Evolutionary conservation across 2,329 filamentous ascomycete species (phyloP), one percentile per base, ranked within the genome.

Genomic region (Fusarium coicis): DNA sequence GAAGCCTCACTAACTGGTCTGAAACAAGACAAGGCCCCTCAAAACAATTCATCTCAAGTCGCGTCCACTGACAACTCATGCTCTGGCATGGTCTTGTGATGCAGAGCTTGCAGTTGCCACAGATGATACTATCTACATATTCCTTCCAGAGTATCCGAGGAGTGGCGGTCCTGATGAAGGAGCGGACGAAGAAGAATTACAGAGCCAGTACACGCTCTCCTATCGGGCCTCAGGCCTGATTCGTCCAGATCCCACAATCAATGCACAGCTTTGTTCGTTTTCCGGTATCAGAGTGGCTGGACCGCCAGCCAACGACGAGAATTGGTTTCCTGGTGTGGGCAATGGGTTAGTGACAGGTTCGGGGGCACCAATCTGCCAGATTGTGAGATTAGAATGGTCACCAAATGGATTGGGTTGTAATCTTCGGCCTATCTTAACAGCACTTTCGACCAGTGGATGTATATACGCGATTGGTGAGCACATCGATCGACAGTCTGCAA

Each of bases 331-430:
- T 3, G 87, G 87, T 16, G 86, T 85, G 8, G 87, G 87, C 1
- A 77, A 74, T 9, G 85, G 85, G 6, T 72, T 82, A 4, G 83
- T 89, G 42, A 86, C 86, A 1, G 84, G 84, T 21, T 82, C 84
- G 5, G 88, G 87, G 8, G 80, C 79, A 10, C 85, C 86, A 7
- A 82, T 90, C 74, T 89, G 88, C 69, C 88, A 90, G 72, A 84
- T 88, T 21, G 83, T 89, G 19, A 79, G 82, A 14, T 71, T 90
- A 26, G 86, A 84, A 53, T 91, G 89, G 89, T 90, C 88, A n/a
- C 88, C 88, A 0, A 80, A 80, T n/a, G 87, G 87, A 4, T 78
- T 91, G n/a, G 88, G 89, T 3, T 83, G 84, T 44, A 89, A 89
- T 74, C 77, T 84, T 12, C 83, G 89, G 3, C 84, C 88, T 2